Evolutionary conservation across 1,284 basidiomycete species (phyloP), one percentile per base, ranked within the genome.

Genomic region (Boletus semigastroideus): DNA sequence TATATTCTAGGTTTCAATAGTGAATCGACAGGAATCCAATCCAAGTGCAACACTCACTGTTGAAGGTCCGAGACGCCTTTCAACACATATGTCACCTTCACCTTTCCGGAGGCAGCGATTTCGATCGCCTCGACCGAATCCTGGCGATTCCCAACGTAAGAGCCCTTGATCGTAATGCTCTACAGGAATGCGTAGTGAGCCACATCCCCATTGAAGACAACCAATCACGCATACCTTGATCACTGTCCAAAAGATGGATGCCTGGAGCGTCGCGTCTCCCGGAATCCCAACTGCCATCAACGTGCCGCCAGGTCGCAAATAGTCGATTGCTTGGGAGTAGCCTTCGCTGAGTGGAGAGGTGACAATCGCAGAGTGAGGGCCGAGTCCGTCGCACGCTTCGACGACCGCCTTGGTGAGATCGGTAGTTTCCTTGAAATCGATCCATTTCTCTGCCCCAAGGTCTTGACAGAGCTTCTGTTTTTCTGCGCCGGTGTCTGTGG

Each of bases 231-330:
- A 34, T 12, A 75, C 75, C 70, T 85, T 83, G 68, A 82, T 78
- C 22, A 90, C 87, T 3, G 83, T 87, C 73, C 79, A 88, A 76
- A 92, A 92, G 59, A 92, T 86, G 36, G 84, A 80, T 0, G 84
- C 80, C 27, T 82, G 74, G 28, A 91, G 73, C 22, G 69, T 75
- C 0, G 82, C 79, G 28, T 79, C 70, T 4, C 78, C 82, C 8
- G 88, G 90, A 6, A 92, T 72, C 43, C 90, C 89, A 36, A 92
- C 86, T 34, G 80, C 84, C 76, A 93, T 89, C 49, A 93, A 74
- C 3, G 78, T 78, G 27, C 87, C 83, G 36, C 80, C 76, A 5
- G 75, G 70, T 36, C 85, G 76, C 52, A 91, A 69, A 68, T 91
- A 90, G 45, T 83, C 79, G 30, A 90, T 71, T 9, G 88, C 90